These are phyloP conservation scores for Parathielavia hyrcaniae DNA, from an alignment of 495 filamentous ascomycete species.

Conservation along the genomic window DNA sequence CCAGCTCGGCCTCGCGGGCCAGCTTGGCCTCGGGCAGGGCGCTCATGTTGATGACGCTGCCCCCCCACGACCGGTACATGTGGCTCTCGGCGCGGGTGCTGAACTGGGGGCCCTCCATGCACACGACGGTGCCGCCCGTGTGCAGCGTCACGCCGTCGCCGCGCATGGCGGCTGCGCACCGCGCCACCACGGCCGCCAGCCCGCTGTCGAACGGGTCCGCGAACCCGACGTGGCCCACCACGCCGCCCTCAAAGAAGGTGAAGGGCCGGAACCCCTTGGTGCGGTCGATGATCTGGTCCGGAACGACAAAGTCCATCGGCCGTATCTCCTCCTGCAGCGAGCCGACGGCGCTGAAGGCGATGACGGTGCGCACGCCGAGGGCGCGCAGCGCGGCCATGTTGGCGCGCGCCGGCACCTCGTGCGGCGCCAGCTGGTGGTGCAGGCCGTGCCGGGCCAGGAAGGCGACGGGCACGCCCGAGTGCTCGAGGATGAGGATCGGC, in stretches of 20 bases:
- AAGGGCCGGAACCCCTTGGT: slow-evolving; percentile 90
- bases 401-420: slow-evolving; percentile 84
- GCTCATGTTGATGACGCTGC: slow-evolving; percentile 94
- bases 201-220: slow-evolving; percentile 86
- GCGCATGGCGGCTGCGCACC: slow-evolving; percentile 67
- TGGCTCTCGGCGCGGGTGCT: slow-evolving; percentile 93
- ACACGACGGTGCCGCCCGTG: slow-evolving; percentile 70
- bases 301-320: slow-evolving; percentile 92
- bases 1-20: slow-evolving; percentile 90
- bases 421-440: slow-evolving; percentile 83
- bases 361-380: slow-evolving; percentile 79
- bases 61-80: slow-evolving; percentile 89
- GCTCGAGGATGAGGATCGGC: slow-evolving; percentile 82
- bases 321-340: slow-evolving; percentile 84
- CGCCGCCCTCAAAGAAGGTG: slow-evolving; percentile 91
- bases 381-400: slow-evolving; percentile 92
- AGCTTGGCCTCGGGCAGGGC: slow-evolving; percentile 94
- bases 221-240: slow-evolving; percentile 92
- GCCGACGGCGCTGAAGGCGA: slow-evolving; percentile 94
- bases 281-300: slow-evolving; percentile 94
- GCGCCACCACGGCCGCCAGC: slow-evolving; percentile 63
- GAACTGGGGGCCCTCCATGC: slow-evolving; percentile 98
- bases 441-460: slow-evolving; percentile 89
- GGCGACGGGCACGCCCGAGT: slow-evolving; percentile 72
- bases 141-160: slow-evolving; percentile 77